Evolutionary conservation across 106 monocot species (phyloP).

Genomic region (Dendrobium huoshanense): DNA sequence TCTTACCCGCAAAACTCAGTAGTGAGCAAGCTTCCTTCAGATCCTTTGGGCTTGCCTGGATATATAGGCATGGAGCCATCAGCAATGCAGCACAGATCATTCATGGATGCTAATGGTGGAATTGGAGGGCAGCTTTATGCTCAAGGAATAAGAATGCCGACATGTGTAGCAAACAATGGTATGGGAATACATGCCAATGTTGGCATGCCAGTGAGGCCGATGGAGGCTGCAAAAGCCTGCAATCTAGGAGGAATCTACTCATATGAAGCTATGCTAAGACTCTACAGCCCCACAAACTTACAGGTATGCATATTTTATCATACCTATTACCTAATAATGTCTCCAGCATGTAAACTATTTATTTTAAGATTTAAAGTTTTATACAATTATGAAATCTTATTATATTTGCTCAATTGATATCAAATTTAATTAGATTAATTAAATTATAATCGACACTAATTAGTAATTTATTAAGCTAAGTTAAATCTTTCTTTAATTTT

Average conservation of each 20-base stretch:
- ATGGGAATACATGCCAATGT: neutral
- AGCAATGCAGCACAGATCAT: constrained; percentile 9
- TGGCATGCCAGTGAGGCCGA: neutral
- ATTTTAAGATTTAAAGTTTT: no score
- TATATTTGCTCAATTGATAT: neutral
- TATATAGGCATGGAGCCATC: constrained; percentile 1
- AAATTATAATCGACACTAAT: no score
- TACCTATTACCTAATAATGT: no score
- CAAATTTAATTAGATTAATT: no score
- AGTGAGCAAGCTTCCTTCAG: constrained; percentile 3
- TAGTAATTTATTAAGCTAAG: no score
- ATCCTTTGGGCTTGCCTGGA: neutral
- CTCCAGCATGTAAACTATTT: no score
- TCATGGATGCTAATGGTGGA: constrained; percentile 13
- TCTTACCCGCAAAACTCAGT: neutral
- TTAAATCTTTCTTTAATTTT: no score
- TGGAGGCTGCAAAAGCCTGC: neutral
- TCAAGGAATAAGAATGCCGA: constrained; percentile 1
- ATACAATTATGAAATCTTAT: no score
- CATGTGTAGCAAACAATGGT: neutral
- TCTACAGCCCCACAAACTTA: no score
- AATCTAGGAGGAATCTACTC: no score
- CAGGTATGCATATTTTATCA: no score
- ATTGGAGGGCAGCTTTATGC: constrained; percentile 3
- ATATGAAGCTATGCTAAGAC: no score